phyloP scores from a whole-genome alignment of 2,329 filamentous ascomycete genomes.

The Aspergillus spinulosporus region DNA sequence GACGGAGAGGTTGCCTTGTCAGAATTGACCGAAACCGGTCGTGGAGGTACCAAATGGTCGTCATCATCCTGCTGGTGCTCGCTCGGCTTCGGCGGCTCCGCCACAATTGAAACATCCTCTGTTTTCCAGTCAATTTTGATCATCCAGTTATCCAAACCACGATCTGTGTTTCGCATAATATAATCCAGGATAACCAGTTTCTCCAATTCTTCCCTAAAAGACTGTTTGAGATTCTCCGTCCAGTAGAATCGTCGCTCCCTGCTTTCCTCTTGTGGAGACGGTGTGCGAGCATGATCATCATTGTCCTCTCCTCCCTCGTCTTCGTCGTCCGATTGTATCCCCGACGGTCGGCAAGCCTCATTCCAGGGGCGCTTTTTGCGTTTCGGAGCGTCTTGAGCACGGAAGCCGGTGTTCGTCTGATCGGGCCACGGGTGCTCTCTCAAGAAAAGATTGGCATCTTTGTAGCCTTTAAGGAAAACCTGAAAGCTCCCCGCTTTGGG shows the following conservation, averaged over 20 bases:
- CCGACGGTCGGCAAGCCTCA: constrained; percentile 74
- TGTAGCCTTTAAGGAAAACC: constrained; percentile 94
- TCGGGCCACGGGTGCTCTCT: constrained; percentile 97
- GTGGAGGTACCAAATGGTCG: constrained; percentile 53
- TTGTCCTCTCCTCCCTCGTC: constrained; percentile 58
- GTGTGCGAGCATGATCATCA: constrained; percentile 41
- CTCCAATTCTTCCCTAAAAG: constrained; percentile 91
- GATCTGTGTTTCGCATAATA: constrained; percentile 97
- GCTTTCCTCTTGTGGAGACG: constrained; percentile 49
- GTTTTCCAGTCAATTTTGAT: constrained; percentile 88
- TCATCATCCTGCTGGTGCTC: constrained; percentile 48
- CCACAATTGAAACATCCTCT: constrained; percentile 79
- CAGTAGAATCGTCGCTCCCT: constrained; percentile 66
- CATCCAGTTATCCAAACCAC: constrained; percentile 99
- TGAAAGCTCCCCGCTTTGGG: constrained; percentile 95
- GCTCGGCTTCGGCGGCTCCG: constrained; percentile 73
- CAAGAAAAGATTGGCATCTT: constrained; percentile 93
- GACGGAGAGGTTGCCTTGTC: constrained; percentile 44
- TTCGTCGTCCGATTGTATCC: constrained; percentile 60
- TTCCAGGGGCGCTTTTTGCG: constrained; percentile 74
- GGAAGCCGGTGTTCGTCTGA: constrained; percentile 70
- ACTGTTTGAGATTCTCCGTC: constrained; percentile 85
- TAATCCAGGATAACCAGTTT: constrained; percentile 97
- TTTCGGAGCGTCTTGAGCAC: constrained; percentile 65
- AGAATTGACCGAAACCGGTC: constrained; percentile 60